These are phyloP conservation scores for Dentipellis fragilis DNA, from an alignment of 768 basidiomycete genomes.

Conservation along the genomic window DNA sequence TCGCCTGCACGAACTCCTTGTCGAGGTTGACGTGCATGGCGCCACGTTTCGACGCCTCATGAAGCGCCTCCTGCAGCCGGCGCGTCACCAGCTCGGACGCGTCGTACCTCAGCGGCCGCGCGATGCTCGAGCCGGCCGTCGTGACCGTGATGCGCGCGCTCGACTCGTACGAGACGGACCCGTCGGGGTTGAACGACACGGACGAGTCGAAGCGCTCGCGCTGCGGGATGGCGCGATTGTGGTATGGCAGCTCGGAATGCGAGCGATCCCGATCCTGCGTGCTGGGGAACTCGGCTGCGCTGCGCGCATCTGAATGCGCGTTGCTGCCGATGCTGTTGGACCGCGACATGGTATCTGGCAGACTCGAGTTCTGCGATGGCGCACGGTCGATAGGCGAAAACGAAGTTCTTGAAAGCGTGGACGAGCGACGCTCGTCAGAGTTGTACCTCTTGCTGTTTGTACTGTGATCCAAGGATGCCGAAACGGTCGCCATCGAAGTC, in stretches of 20 bases:
- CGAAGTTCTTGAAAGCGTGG: neutral
- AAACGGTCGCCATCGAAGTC: constrained; percentile 5
- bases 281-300: neutral
- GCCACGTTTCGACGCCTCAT: constrained; percentile 49
- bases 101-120: constrained; percentile 25
- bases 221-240: neutral
- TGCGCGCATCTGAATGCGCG: neutral
- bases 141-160: constrained; percentile 35
- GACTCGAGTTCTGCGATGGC: neutral
- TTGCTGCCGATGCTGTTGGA: neutral
- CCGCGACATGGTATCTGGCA: neutral
- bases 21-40: constrained; percentile 61
- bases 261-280: neutral
- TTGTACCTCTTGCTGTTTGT: neutral
- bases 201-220: constrained; percentile 20
- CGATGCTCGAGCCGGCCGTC: constrained; percentile 25
- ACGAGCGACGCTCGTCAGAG: neutral
- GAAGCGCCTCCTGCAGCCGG: constrained; percentile 51
- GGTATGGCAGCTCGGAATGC: neutral
- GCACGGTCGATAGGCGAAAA: neutral
- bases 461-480: neutral
- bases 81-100: constrained; percentile 35
- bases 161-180: constrained; percentile 7
- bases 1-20: constrained; percentile 58
- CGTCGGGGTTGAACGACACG: constrained; percentile 13